phyloP scores from a whole-genome alignment of 2,329 filamentous ascomycete genomes.

The Talaromyces sp. region DNA sequence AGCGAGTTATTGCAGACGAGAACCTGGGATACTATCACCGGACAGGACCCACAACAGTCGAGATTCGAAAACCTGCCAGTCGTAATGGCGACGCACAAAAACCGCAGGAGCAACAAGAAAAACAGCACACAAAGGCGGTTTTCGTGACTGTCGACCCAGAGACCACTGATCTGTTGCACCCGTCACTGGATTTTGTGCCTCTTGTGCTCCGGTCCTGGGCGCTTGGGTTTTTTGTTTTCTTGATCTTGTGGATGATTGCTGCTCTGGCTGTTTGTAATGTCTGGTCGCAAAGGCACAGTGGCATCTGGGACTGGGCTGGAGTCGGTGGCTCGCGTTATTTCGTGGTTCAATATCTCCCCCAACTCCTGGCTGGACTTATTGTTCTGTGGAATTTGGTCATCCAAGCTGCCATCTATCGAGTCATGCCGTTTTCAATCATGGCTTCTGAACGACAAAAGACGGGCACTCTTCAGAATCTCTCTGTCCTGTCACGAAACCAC shows the following conservation, averaged over 20 bases:
- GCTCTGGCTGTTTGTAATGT: slow-evolving; percentile 69
- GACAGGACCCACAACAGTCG: slow-evolving; percentile 23
- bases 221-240: slow-evolving; percentile 55
- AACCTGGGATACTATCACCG: slow-evolving; percentile 41
- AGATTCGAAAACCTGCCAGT: slow-evolving; percentile 26
- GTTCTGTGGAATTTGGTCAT: slow-evolving; percentile 75
- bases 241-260: slow-evolving; percentile 66
- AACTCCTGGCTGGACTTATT: slow-evolving; percentile 66
- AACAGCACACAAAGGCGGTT: slow-evolving; percentile 32
- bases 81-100: slow-evolving; percentile 27
- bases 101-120: slow-evolving; percentile 18
- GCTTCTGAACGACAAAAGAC: slow-evolving; percentile 57
- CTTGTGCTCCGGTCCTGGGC: slow-evolving; percentile 63
- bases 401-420: slow-evolving; percentile 67
- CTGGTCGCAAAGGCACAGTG: slow-evolving; percentile 59
- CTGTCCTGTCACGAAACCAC: slow-evolving; percentile 58
- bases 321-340: slow-evolving; percentile 76
- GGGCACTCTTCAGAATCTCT: slow-evolving; percentile 61
- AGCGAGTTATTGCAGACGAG: slow-evolving; percentile 47
- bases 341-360: slow-evolving; percentile 78
- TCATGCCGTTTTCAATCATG: slow-evolving; percentile 75
- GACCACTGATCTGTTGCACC: slow-evolving; percentile 41
- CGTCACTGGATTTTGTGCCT: slow-evolving; percentile 65
- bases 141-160: slow-evolving; percentile 45
- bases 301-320: slow-evolving; percentile 63